Conservation (phyloP, 116 monocot species). For the Iris pallida region DNA sequence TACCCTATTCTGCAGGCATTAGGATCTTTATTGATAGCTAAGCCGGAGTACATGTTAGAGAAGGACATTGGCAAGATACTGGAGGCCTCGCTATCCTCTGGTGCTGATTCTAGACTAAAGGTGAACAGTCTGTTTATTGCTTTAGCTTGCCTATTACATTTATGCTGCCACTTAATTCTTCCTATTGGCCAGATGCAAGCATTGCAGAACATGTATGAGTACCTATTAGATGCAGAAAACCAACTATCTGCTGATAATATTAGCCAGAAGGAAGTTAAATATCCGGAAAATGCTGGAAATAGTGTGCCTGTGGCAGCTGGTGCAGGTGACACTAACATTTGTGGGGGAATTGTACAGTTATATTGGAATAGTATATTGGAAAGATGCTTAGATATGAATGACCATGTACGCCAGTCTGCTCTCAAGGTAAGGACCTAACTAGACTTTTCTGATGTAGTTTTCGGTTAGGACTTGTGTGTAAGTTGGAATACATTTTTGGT, state of each 20-base stretch:
- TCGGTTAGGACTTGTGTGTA: not conserved
- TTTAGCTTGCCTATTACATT: slow-evolving; percentile 4
- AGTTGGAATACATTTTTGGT: not conserved
- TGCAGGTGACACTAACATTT: slow-evolving; percentile 95
- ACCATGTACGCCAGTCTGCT: slow-evolving; percentile 72
- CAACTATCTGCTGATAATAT: slow-evolving; percentile 50
- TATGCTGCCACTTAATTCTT: slow-evolving; percentile 5
- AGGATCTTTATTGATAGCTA: slow-evolving; percentile 83
- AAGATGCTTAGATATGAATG: slow-evolving; percentile 66
- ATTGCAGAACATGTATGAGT: slow-evolving; percentile 88
- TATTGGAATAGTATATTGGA: slow-evolving; percentile 88
- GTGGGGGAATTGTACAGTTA: slow-evolving; percentile 93
- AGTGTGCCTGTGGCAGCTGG: slow-evolving; percentile 93
- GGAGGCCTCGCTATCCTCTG: slow-evolving; percentile 63
- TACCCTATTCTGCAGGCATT: slow-evolving; percentile 54
- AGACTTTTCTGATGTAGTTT: not conserved
- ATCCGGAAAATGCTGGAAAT: slow-evolving; percentile 30
- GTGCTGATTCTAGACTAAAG: slow-evolving; percentile 70
- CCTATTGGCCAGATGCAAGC: slow-evolving; percentile 62
- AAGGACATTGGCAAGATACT: slow-evolving; percentile 71
- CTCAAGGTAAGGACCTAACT: slow-evolving; percentile 56
- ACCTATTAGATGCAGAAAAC: slow-evolving; percentile 86
- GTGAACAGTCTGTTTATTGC: slow-evolving; percentile 23
- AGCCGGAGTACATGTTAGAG: slow-evolving; percentile 87
- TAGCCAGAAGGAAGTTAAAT: slow-evolving; percentile 15